A percentile compares a stretch with the other conserved stretches of the same genome.
Evolutionary conservation across 2,329 filamentous ascomycete species (phyloP).

Genomic region (Zymoseptoria pseudotritici): DNA sequence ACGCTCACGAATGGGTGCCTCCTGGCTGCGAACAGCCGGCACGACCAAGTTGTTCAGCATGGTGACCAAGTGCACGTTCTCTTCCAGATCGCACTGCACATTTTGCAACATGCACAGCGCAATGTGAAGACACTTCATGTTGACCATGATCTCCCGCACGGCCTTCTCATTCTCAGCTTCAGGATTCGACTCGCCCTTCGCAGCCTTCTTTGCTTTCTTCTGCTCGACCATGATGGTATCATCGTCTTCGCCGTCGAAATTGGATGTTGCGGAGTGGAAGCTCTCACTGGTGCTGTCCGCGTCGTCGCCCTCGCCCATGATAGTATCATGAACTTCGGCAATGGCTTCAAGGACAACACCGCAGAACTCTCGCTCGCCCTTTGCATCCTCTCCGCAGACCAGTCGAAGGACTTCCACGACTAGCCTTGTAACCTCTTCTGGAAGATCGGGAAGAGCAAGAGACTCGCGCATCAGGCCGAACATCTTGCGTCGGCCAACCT

Average conservation of each 20-base stretch:
- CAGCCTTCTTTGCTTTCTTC: constrained; percentile 33
- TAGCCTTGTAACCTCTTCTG: constrained; percentile 87
- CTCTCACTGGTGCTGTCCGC: constrained; percentile 55
- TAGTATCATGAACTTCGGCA: constrained; percentile 92
- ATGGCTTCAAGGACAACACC: constrained; percentile 85
- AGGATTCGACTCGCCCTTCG: constrained; percentile 45
- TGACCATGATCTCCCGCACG: constrained; percentile 86
- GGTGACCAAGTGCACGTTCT: constrained; percentile 86
- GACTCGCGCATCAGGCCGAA: constrained; percentile 81
- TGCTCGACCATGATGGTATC: constrained; percentile 17
- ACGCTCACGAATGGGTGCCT: constrained; percentile 84
- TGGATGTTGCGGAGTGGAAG: constrained; percentile 85
- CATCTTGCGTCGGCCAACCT: constrained; percentile 92
- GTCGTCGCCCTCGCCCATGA: constrained; percentile 59
- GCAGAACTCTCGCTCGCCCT: constrained; percentile 75
- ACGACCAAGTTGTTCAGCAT: constrained; percentile 97
- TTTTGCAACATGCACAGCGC: constrained; percentile 97
- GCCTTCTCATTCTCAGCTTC: constrained; percentile 62
- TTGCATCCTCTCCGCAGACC: constrained; percentile 68
- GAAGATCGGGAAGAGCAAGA: constrained; percentile 76
- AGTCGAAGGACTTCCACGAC: constrained; percentile 72
- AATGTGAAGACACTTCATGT: constrained; percentile 97
- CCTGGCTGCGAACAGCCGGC: constrained; percentile 86
- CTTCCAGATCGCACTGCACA: constrained; percentile 76
- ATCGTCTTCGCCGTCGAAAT: constrained; percentile 59